These are phyloP conservation scores for Cadophora sp. DNA, from an alignment of 2,329 filamentous ascomycete genomes.

Conservation along the genomic window DNA sequence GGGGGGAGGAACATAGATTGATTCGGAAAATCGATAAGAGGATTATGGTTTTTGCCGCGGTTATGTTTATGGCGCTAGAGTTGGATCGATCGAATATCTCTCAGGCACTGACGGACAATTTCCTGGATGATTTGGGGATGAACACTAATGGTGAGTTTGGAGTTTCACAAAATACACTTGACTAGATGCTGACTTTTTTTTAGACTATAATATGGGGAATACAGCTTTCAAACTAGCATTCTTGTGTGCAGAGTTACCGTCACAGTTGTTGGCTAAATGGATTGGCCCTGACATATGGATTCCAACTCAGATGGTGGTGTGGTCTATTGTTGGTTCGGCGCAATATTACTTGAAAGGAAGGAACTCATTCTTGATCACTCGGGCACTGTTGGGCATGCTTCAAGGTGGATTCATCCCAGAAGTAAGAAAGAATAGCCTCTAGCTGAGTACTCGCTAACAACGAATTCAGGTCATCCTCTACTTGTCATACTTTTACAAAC, in stretches of 20 bases:
- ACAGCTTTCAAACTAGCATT: conserved; percentile 48
- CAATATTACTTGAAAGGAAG: conserved; percentile 46
- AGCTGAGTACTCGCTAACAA: no score
- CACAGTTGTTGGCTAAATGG: conserved; percentile 56
- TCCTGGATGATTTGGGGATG: conserved; percentile 59
- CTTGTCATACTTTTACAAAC: conserved; percentile 74
- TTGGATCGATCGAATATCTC: conserved; percentile 65
- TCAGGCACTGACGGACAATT: conserved; percentile 61
- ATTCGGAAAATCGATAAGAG: conserved; percentile 40
- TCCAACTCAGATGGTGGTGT: conserved; percentile 60
- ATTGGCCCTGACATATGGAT: conserved; percentile 59
- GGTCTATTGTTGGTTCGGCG: conserved; percentile 61
- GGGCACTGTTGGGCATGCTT: conserved; percentile 39
- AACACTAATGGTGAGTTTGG: conserved; percentile 49
- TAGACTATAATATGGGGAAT: conserved; percentile 56
- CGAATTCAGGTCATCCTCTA: conserved; percentile 63
- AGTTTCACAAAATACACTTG: neutral
- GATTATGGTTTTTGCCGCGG: conserved; percentile 50
- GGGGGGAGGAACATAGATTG: conserved; percentile 39
- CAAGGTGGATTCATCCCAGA: conserved; percentile 64
- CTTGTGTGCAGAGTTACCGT: conserved; percentile 60
- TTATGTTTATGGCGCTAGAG: conserved; percentile 68
- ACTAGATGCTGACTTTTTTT: neutral
- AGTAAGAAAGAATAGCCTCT: conserved; percentile 53
- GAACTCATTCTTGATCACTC: conserved; percentile 44